phyloP scores from a whole-genome alignment of 164 flowering plant species.

The grape (Vitis vinifera) region DNA sequence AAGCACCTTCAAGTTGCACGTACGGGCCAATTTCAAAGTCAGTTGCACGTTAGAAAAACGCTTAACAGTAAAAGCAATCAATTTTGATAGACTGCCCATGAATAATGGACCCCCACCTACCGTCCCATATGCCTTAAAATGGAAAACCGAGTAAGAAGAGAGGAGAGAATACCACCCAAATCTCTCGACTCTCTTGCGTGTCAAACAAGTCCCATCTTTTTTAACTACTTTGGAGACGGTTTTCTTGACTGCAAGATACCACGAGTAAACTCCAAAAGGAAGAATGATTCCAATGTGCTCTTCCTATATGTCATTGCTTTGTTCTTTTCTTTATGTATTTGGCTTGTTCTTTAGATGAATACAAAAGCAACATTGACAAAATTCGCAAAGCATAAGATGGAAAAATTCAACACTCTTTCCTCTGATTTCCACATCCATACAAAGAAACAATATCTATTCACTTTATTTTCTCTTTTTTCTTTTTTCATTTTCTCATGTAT shows the following conservation, averaged over 20 bases:
- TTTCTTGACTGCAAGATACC: conserved; percentile 17
- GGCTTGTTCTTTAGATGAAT: neutral
- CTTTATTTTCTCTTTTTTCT: neutral
- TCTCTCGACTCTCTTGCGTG: conserved; percentile 3
- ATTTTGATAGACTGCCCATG: too few relatives aligned
- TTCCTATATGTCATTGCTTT: too few relatives aligned
- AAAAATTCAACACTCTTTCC: neutral
- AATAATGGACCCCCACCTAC: too few relatives aligned
- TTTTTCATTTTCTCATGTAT: neutral
- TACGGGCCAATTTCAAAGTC: too few relatives aligned
- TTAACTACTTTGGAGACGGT: conserved; percentile 17
- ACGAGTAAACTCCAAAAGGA: conserved; percentile 5
- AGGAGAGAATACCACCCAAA: neutral
- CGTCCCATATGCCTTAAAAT: too few relatives aligned
- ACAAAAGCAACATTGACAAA: conserved; percentile 4
- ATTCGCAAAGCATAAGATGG: neutral
- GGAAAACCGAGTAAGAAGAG: too few relatives aligned
- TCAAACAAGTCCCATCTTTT: conserved; percentile 8
- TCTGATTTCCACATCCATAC: conserved; percentile 7
- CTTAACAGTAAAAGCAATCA: too few relatives aligned
- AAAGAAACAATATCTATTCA: neutral
- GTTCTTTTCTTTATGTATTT: conserved; percentile 1
- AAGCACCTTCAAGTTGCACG: too few relatives aligned
- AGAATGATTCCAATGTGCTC: neutral
- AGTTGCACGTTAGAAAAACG: too few relatives aligned